These are phyloP conservation scores for Coniochaeta sp. DNA, from an alignment of 2,329 filamentous ascomycete species.

Conservation along the genomic window DNA sequence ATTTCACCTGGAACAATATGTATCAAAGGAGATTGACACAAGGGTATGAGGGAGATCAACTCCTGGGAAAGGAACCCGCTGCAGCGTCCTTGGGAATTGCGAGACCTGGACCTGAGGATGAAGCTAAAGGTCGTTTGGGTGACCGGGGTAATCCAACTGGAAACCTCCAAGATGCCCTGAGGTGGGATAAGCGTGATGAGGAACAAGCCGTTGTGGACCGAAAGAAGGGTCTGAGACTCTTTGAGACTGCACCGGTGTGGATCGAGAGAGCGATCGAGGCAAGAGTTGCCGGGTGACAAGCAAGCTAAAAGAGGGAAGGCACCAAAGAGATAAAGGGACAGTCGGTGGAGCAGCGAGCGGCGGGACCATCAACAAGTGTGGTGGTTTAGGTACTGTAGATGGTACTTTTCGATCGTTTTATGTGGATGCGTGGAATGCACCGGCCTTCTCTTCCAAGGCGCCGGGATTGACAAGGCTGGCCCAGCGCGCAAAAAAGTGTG, in stretches of 20 bases:
- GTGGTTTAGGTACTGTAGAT: too few species aligned
- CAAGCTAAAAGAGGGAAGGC: background rate
- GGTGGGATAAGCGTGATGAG: background rate
- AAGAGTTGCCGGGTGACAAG: conserved; percentile 1
- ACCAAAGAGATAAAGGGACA: background rate
- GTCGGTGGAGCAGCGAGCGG: background rate
- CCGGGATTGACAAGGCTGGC: conserved; percentile 1
- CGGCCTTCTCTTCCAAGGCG: background rate
- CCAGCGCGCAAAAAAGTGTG: background rate
- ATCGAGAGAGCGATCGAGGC: background rate
- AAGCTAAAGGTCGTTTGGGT: background rate
- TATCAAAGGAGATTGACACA: conserved; percentile 36
- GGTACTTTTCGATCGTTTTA: background rate
- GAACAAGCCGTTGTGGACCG: background rate
- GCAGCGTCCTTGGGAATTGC: background rate
- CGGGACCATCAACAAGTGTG: background rate
- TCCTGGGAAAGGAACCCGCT: background rate
- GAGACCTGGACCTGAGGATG: background rate
- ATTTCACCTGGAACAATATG: conserved; percentile 37
- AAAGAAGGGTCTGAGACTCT: background rate
- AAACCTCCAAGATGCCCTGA: background rate
- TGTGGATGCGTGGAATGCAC: background rate
- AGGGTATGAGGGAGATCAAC: conserved; percentile 16
- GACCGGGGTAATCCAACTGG: background rate
- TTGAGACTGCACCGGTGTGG: background rate